A percentile compares a stretch with the other conserved stretches of the same genome.
phyloP scores from a whole-genome alignment of 768 basidiomycete genomes.

The Termitomyces sp. region DNA sequence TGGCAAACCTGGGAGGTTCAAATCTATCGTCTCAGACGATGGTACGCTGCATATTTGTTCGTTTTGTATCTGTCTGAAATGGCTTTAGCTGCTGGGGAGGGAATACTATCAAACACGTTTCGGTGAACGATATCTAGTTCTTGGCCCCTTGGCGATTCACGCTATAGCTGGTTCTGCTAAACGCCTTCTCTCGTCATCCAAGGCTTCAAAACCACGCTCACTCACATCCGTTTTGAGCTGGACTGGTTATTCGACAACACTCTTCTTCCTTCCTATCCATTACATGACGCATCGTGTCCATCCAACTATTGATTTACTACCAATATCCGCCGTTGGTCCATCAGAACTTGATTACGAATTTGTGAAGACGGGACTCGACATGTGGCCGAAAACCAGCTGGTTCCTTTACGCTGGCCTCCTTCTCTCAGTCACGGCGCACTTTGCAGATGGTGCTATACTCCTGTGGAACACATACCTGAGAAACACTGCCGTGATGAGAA shows the following conservation, averaged over 20 bases:
- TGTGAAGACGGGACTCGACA: conserved; percentile 63
- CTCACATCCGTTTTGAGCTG: conserved; percentile 43
- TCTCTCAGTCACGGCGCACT: conserved; percentile 49
- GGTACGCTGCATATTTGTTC: conserved; percentile 36
- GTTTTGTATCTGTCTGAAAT: background rate
- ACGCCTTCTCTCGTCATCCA: conserved; percentile 43
- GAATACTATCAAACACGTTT: conserved; percentile 80
- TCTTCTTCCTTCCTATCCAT: conserved; percentile 64
- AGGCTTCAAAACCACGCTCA: conserved; percentile 25
- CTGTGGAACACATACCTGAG: conserved; percentile 47
- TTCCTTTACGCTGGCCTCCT: conserved; percentile 60
- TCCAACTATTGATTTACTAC: conserved; percentile 39
- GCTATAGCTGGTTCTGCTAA: conserved; percentile 51
- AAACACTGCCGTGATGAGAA: conserved; percentile 13
- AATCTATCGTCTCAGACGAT: conserved; percentile 64
- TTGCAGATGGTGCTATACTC: conserved; percentile 51
- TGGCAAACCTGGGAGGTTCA: conserved; percentile 69
- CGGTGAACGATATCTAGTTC: conserved; percentile 63
- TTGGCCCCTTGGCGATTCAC: conserved; percentile 64
- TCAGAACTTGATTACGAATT: conserved; percentile 80
- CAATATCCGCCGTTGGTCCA: conserved; percentile 59
- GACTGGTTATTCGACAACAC: conserved; percentile 55
- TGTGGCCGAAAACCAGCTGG: conserved; percentile 60
- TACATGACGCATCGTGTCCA: conserved; percentile 58
- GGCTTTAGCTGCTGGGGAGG: conserved; percentile 64